phyloP scores from a whole-genome alignment of 2,329 filamentous ascomycete species.

The Didymella pomorum region DNA sequence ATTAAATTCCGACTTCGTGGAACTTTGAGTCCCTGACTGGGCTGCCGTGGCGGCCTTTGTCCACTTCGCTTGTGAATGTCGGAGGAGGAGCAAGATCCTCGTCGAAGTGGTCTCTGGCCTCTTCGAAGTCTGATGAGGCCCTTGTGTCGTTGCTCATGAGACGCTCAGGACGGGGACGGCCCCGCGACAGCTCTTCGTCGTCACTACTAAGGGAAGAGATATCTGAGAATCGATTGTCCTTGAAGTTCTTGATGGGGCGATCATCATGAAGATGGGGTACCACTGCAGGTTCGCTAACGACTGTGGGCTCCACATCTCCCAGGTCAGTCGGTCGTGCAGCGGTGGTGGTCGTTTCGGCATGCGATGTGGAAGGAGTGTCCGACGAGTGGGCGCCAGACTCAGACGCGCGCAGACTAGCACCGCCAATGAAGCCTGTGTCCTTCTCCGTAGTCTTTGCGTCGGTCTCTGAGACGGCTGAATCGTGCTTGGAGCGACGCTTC shows the following conservation, averaged over 20 bases:
- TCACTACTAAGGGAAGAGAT: slow-evolving; percentile 47
- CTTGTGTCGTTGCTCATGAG: slow-evolving; percentile 44
- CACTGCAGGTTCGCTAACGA: slow-evolving; percentile 21
- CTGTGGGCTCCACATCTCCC: slow-evolving; percentile 26
- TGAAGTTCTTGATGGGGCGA: not conserved
- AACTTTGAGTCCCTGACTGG: slow-evolving; percentile 47
- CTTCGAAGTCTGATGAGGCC: slow-evolving; percentile 58
- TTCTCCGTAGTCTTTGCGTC: slow-evolving; percentile 31
- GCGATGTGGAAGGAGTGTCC: slow-evolving; percentile 11
- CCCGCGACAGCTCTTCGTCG: slow-evolving; percentile 27
- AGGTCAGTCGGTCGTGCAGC: slow-evolving; percentile 23
- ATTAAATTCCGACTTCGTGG: slow-evolving; percentile 43
- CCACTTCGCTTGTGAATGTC: slow-evolving; percentile 44
- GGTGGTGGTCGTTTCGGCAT: slow-evolving; percentile 17
- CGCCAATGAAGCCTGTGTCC: slow-evolving; percentile 55
- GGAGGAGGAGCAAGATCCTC: slow-evolving; percentile 54
- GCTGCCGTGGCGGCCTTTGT: slow-evolving; percentile 39
- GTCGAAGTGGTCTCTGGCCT: slow-evolving; percentile 61
- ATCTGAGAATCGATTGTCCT: slow-evolving; percentile 32
- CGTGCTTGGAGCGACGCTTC: slow-evolving; percentile 50
- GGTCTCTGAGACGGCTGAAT: slow-evolving; percentile 18
- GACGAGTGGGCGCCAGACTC: slow-evolving; percentile 28
- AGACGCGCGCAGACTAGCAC: slow-evolving; percentile 49
- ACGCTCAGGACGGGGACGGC: slow-evolving; percentile 33
- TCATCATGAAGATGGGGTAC: slow-evolving; percentile 23